Evolutionary conservation across 83 land plant species (phyloP), one percentile per base, ranked within the genome.

Genomic region (Picea engelmannii): DNA sequence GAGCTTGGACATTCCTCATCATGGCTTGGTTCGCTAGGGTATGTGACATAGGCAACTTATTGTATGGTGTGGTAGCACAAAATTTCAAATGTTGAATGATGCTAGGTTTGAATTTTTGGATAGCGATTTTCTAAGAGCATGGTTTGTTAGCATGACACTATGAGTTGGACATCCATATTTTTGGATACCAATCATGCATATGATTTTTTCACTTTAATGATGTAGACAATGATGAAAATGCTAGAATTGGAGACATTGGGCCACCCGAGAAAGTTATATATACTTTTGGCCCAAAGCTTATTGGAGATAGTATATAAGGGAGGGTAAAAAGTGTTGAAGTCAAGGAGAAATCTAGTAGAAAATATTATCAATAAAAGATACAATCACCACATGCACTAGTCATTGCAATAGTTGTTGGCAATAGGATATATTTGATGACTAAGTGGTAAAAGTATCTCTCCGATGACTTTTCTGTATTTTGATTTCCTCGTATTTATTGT

Each of bases 211-310:
- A 18, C 9, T 44, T 9, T n/a, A 44, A 44, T 73, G 55, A n/a
- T 44, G 49, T 47, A 73, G 76, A 73, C 21, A 4, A 47, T 9
- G 73, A 69, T 44, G 76, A 73, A 20, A 78, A 95, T 84, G 98
- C 93, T 11, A 94, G 73, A 52, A 95, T 97, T 65, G 93, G 94
- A 86, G 81, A 81, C 21, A 86, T 95, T 70, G 99, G 99, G n/a
- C 81, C 94, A 58, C 99, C 99, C 20, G 95, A 95, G 76, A 95
- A 90, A 82, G 98, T 97, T 66, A 97, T 97, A 16, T 74, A 80
- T 85, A 98, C 99, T 38, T 97, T 97, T 85, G 99, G 99, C 16
- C 99, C 99, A 66, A 98, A 97, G 78, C 87, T 97, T 12, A 90
- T 92, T 47, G 98, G 99, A 38, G 90, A 97, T 35, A 97, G 92